Evolutionary conservation across 352 stramenopile genomes (phyloP).

Genomic region (Thalassiosira mediterranea): DNA sequence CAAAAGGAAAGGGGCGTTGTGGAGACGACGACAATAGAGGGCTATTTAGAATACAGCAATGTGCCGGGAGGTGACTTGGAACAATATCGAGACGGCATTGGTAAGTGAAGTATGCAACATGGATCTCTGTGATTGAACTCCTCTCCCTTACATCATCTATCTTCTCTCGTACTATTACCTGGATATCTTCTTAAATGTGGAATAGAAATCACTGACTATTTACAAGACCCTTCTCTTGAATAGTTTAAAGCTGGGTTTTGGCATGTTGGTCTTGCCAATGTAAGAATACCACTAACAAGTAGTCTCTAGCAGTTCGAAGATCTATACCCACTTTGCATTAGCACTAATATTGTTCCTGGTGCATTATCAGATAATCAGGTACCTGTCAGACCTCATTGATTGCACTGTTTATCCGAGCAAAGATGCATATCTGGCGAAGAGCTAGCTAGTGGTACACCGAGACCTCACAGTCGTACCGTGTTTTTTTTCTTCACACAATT

Average conservation of each 20-base stretch:
- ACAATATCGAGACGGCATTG: conserved; percentile 25
- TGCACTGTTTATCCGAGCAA: too few relatives aligned
- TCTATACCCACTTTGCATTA: too few relatives aligned
- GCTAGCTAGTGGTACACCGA: too few relatives aligned
- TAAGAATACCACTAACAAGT: too few relatives aligned
- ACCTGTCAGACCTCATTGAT: too few relatives aligned
- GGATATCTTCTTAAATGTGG: background rate
- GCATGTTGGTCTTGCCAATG: too few relatives aligned
- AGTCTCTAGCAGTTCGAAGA: too few relatives aligned
- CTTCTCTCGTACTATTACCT: background rate
- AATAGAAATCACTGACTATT: conserved; percentile 56
- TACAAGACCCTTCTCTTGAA: conserved; percentile 36
- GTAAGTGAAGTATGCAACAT: conserved; percentile 27
- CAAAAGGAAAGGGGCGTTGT: conserved; percentile 52
- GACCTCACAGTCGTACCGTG: too few relatives aligned
- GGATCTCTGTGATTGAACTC: background rate
- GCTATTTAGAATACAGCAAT: conserved; percentile 65
- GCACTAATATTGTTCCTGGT: too few relatives aligned
- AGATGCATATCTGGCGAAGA: too few relatives aligned
- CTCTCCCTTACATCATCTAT: background rate
- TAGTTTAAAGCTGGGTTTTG: conserved; percentile 1
- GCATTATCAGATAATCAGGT: too few relatives aligned
- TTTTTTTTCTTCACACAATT: too few relatives aligned
- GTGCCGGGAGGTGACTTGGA: conserved; percentile 1
- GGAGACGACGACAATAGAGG: conserved; percentile 49